Base-by-base conservation (phyloP, 2,329 filamentous ascomycete species). In the Mycogone perniciosa region DNA sequence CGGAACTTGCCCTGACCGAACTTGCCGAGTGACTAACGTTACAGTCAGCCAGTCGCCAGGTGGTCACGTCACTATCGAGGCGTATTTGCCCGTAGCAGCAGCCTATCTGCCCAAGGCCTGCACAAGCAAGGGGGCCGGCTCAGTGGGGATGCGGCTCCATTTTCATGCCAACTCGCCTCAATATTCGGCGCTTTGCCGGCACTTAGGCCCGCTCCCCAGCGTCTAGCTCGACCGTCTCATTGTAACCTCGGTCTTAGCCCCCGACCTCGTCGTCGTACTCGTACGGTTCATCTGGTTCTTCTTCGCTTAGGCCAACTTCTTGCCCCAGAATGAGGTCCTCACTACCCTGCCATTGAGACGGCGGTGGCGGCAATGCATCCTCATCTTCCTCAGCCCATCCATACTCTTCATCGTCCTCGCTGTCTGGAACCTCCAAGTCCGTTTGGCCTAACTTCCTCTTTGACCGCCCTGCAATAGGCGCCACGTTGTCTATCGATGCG, bases 341-440 rank as follows among this genome's bases (percentile, higher is more conserved):
- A 57, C 81, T 85, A 20, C 81, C 82, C 65, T 85, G 81, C 80
- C 80, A 84, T 62, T 85, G 81, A 7, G 80, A 80, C n/a, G 81
- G 81, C 66, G 76, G 77, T 4, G 69, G 71, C 8, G 81, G 80
- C 59, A 83, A 69, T 46, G 77, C 74, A 50, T 79, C 76, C 51
- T 85, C 83, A 58, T 85, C 82, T 41, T 81, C 79, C 47, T 86
- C 80, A 37, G 77, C 78, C 85, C 85, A 89, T 10, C 84, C 85
- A 60, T 88, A 88, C 60, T 87, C 81, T 56, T 88, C 85, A 53
- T 85, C 82, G 31, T 77, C 79, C 40, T 84, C 81, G 55, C 80
- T 85, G 54, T 83, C 80, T 2, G 79, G 74, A 42, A 83, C 72
- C 58, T 83, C 80, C 44, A 80, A 71, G 47, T 76, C 78, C 4